Evolutionary conservation across 768 basidiomycete species (phyloP).

Genomic region (Termitomyces sp.): DNA sequence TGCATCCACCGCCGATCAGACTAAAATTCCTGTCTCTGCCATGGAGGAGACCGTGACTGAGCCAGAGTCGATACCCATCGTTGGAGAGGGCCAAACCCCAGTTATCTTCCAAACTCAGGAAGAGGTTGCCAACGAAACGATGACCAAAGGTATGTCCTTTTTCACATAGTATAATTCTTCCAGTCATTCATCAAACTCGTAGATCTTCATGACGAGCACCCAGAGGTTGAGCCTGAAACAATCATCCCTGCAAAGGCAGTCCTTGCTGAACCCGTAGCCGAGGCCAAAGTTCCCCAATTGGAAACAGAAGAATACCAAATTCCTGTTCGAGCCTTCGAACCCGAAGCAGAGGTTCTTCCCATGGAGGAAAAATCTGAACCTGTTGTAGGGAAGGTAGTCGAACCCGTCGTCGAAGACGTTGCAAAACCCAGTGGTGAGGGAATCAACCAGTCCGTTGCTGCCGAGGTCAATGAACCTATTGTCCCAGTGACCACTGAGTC

Average conservation of each 20-base stretch:
- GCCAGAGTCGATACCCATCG: not conserved
- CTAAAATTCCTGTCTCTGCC: not conserved
- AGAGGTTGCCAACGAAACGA: not conserved
- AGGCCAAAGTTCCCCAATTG: not conserved
- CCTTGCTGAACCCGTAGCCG: not conserved
- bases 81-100: not conserved
- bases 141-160: not conserved
- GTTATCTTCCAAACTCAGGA: not conserved
- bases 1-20: not conserved
- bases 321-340: not conserved
- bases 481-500: not conserved
- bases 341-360: constrained; percentile 10
- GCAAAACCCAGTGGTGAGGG: not conserved
- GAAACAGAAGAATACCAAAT: not conserved
- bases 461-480: not conserved
- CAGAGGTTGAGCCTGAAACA: not conserved
- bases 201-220: not conserved
- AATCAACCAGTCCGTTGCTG: not conserved
- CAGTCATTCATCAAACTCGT: not conserved
- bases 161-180: not conserved
- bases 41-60: not conserved
- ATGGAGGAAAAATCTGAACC: constrained; percentile 2
- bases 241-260: not conserved
- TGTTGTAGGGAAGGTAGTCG: not conserved
- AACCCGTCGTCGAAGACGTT: not conserved